phyloP scores from a whole-genome alignment of 2,329 filamentous ascomycete species.

The Tolypocladium sp. region DNA sequence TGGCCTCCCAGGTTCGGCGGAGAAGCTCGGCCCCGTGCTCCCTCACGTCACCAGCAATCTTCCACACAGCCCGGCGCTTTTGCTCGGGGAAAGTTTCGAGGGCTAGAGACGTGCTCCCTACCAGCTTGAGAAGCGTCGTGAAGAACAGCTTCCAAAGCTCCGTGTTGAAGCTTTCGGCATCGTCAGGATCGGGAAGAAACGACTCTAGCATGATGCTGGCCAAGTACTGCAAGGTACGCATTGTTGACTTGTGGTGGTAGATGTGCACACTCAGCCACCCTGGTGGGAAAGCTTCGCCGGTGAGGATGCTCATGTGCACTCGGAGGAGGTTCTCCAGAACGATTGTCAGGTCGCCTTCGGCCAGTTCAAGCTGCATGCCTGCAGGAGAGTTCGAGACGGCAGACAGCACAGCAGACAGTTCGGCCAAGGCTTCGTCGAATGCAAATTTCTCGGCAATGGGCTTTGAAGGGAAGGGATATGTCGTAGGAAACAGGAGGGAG shows the following conservation, averaged over 20 bases:
- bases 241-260: constrained; percentile 82
- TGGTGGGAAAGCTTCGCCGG: constrained; percentile 79
- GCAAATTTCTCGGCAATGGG: constrained; percentile 47
- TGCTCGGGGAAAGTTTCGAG: constrained; percentile 96
- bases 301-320: constrained; percentile 81
- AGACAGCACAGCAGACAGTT: constrained; percentile 80
- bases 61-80: constrained; percentile 94
- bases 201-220: constrained; percentile 71
- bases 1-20: constrained; percentile 81
- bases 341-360: constrained; percentile 63
- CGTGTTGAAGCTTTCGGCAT: constrained; percentile 85
- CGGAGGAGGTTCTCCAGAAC: constrained; percentile 73
- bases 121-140: constrained; percentile 75
- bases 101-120: constrained; percentile 80
- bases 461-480: constrained; percentile 80
- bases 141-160: constrained; percentile 94
- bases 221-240: constrained; percentile 77
- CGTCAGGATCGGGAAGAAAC: constrained; percentile 81
- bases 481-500: constrained; percentile 80
- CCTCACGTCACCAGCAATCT: constrained; percentile 92
- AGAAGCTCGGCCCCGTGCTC: constrained; percentile 84
- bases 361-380: constrained; percentile 66
- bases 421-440: constrained; percentile 82
- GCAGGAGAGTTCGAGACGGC: constrained; percentile 64
- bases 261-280: constrained; percentile 91